Base-by-base conservation (phyloP, 2,329 filamentous ascomycete genomes). In the Penicillium sp. region DNA sequence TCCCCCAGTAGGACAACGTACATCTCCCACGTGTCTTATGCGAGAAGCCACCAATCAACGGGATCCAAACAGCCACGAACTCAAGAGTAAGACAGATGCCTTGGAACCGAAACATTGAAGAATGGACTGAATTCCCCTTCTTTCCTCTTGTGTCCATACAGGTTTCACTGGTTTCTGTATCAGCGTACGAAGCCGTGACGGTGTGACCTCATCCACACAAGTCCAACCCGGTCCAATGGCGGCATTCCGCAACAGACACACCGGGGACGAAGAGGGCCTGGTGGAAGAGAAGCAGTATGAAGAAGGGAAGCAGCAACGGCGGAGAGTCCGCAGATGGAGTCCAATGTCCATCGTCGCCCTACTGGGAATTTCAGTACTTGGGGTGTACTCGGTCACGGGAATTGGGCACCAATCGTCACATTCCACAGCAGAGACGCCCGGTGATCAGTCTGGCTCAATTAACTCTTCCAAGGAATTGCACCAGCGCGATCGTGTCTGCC, bases 401-500 rank as follows among this genome's bases (percentile, higher is more conserved):
- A 14, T 40, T 19, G 49, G 42, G 47, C 59, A 62, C 51, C 51
- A 55, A 47, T 19, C 27, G 23, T 48, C 43, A 23, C 36, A 40
- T 48, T 18, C 42, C n/a, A 18, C 40, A 44, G 19, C 39, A 41
- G 26, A 18, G 38, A 16, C 39, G 27, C 27, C 36, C 30, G 19
- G 34, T 41, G 18, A 8, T 13, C 55, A 42, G 50, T 36, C 36
- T 29, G 57, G 48, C 39, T n/a, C 10, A 40, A 30, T 3, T 23
- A 16, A 41, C 27, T 45, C 19, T 7, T 34, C 46, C 7, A 34
- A 35, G 38, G 41, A 27, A 19, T 32, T 32, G 19, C 40, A 26
- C 11, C 52, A 23, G 19, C 44, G 16, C 13, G 40, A 23, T 7
- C 30, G 27, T 4, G 16, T 47, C n/a, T 87, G 84, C 72, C 81